These are phyloP conservation scores for Nothophaeocryptopus gaeumannii DNA, from an alignment of 2,329 filamentous ascomycete genomes.

Conservation along the genomic window DNA sequence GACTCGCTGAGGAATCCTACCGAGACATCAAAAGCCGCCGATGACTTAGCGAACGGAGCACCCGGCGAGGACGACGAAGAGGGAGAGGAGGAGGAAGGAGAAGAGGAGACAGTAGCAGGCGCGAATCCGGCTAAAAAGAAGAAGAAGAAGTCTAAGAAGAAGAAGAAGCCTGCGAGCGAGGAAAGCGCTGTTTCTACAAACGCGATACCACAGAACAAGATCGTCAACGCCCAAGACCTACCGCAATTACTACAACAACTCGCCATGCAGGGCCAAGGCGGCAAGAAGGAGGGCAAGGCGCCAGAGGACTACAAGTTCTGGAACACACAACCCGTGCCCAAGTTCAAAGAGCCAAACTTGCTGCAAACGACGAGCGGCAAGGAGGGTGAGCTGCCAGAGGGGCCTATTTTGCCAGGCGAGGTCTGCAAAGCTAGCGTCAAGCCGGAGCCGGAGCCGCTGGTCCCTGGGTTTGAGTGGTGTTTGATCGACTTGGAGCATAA, in stretches of 20 bases:
- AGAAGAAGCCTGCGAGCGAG: conserved; percentile 17
- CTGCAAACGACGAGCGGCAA: conserved; percentile 40
- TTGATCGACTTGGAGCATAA: conserved; percentile 80
- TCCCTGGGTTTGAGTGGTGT: conserved; percentile 90
- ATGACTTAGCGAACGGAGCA: conserved; percentile 14
- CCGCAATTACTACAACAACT: conserved; percentile 32
- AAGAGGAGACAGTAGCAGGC: conserved; percentile 16
- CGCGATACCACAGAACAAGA: conserved; percentile 18
- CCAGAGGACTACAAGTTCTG: conserved; percentile 80
- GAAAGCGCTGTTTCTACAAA: conserved; percentile 8
- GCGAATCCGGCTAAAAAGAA: conserved; percentile 11
- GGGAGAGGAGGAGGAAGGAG: conserved; percentile 21
- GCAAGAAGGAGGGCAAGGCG: conserved; percentile 34
- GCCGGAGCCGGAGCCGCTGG: conserved; percentile 64
- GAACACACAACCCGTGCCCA: conserved; percentile 92
- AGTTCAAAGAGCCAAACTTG: conserved; percentile 58
- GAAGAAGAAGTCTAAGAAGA: conserved; percentile 32
- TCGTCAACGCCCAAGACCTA: conserved; percentile 27
- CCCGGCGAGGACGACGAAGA: conserved; percentile 24
- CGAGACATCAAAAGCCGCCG: conserved; percentile 18
- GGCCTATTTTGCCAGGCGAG: conserved; percentile 76
- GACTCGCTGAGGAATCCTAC: conserved; percentile 17
- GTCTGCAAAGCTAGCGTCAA: conserved; percentile 59
- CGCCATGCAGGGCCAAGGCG: conserved; percentile 20
- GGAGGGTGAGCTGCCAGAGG: conserved; percentile 63